Percentiles rank a stretch among this genome's conserved stretches.
Evolutionary conservation across 305 asterid species (phyloP).

Genomic region (Fraxinus sp.): DNA sequence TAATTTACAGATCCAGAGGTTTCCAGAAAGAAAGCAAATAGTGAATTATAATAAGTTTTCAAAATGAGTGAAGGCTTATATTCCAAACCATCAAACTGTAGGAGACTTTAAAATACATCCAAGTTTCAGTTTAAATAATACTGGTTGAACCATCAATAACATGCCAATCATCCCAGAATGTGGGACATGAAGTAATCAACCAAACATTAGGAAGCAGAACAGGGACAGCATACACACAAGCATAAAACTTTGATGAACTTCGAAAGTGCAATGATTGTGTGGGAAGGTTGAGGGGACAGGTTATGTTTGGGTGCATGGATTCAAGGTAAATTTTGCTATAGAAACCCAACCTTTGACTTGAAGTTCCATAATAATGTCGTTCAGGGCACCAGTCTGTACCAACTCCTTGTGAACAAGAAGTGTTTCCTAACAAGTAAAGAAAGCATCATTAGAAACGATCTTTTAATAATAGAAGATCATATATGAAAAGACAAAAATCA

Average conservation of each 20-base stretch:
- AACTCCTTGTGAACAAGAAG: slow-evolving; percentile 90
- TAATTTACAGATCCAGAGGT: background rate
- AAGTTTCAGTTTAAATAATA: background rate
- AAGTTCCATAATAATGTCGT: slow-evolving; percentile 76
- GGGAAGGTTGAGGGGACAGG: background rate
- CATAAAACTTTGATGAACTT: background rate
- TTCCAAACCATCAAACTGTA: background rate
- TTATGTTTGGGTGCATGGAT: background rate
- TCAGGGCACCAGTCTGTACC: slow-evolving; percentile 50
- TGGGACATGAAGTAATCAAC: background rate
- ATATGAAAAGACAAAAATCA: slow-evolving; percentile 6
- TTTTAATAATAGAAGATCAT: slow-evolving; percentile 4
- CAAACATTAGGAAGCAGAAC: slow-evolving; percentile 9
- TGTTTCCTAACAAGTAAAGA: slow-evolving; percentile 59
- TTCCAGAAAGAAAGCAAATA: background rate
- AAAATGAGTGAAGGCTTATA: background rate
- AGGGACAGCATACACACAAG: background rate
- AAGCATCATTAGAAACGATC: background rate
- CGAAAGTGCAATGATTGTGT: background rate
- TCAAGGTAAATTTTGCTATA: background rate
- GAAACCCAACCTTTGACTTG: slow-evolving; percentile 65
- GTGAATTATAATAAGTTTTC: background rate
- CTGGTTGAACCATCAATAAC: background rate
- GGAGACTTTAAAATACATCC: background rate
- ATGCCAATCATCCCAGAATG: slow-evolving; percentile 2